Base-by-base conservation (phyloP, 2,329 filamentous ascomycete genomes). In the Penicillium brasilianum region DNA sequence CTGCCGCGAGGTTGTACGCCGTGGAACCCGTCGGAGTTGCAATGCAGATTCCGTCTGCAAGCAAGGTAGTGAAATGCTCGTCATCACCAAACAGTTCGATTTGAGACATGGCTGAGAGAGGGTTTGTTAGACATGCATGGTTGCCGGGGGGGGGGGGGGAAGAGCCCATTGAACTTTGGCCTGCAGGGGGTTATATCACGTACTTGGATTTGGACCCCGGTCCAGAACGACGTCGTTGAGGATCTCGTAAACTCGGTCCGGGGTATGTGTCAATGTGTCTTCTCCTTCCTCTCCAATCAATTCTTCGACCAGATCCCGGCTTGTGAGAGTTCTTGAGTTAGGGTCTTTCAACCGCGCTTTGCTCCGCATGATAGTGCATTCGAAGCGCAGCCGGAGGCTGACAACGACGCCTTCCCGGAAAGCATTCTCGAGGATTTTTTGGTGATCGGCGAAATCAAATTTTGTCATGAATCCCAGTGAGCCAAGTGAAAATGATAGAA, bases 181-280 rank as follows among this genome's bases (percentile, higher is more conserved):
- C 10, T 28, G 36, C 36, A 54, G 34, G 50, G 32, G 7, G 13
- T 20, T 13, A 16, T 30, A 16, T 54, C n/a, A 82, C 88, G 81
- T 81, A 92, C 90, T 97, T 49, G 94, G 88, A 76, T 96, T 97
- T 7, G 95, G 95, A 0, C 95, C 95, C 18, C 95, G 86, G 72
- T 99, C 95, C 32, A 98, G 87, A 9, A 99, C 94, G n/a, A 98
- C 88, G 75, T 99, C 95, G 71, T 99, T 99, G 64, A 99, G 80
- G 60, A 98, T 96, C 76, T 97, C 92, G 75, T 89, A 92, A 1
- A 91, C 93, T 41, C 88, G 87, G 69, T 95, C 92, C 0, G 93
- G 93, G 44, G 82, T 85, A 79, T 98, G 95, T 0, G 94, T 98
- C 67, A 89, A 87, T 68, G 90, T 88, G 69, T 96, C 90, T 49